Evolutionary conservation across 2,329 filamentous ascomycete species (phyloP), one percentile per base, ranked within the genome.

Genomic region (Colletotrichum plurivorum): DNA sequence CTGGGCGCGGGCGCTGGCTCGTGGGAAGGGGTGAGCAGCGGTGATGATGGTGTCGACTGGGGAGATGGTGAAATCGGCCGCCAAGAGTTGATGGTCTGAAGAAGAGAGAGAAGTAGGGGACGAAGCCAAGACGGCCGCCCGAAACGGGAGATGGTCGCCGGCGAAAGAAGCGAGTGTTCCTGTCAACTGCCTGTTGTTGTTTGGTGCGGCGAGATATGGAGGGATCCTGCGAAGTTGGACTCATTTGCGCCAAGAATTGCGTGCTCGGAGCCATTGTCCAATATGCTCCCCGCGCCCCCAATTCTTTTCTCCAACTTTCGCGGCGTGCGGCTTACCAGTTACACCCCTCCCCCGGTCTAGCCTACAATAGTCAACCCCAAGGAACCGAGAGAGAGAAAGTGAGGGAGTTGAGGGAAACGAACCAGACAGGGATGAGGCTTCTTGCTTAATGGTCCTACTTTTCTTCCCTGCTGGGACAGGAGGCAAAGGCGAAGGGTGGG

Each of bases 191-290:
- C 16, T 31, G 57, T 48, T 66, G 16, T 60, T 69, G 54, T 66
- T 69, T 66, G 66, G 55, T 62, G 49, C 22, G 55, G 43, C 12
- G 45, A 52, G 46, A 49, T 41, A 52, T 5, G 20, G 27, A 16
- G 49, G 49, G 46, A 49, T 51, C 41, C 22, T 62, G 59, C 39
- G 49, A 41, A 48, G 62, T 58, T 69, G 55, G 62, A 55, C 66
- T 69, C 66, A 69, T 69, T 69, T 66, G 18, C 66, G 66, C 66
- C 66, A 69, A 69, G 66, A 43, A 69, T 69, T 49, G 66, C 66
- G 66, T 69, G 66, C 66, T 69, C 62, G n/a, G 66, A 62, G 66
- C 62, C 66, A 69, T 69, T 41, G 45, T 69, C 66, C 66, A 60
- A 69, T 60, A 66, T 69, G 66, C 62, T 60, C 56, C 55, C 62